Percentiles rank a stretch among this genome's conserved stretches.
Conservation (phyloP, 805 yeast species). For the Cyberlindnera maclurae region DNA sequence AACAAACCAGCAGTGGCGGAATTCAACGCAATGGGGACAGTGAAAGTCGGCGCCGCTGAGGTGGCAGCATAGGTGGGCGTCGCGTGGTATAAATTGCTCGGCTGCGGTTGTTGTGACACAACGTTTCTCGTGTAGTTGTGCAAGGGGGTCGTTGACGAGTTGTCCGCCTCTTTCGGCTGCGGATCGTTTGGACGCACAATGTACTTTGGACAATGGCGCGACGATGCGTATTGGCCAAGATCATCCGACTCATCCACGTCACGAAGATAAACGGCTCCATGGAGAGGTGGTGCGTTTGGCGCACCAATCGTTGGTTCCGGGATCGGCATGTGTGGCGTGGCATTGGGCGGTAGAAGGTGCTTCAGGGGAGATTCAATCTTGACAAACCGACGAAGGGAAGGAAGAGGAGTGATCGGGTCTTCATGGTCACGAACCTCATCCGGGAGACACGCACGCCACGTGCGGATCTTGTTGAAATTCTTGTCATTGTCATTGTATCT, state of each 20-base stretch:
- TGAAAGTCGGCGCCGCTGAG: slow-evolving; percentile 26
- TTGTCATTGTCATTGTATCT: slow-evolving; percentile 89
- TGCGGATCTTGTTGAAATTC: slow-evolving; percentile 87
- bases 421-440: slow-evolving; percentile 86
- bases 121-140: slow-evolving; percentile 20
- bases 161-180: slow-evolving; percentile 18
- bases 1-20: slow-evolving; percentile 21
- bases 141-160: slow-evolving; percentile 14
- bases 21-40: slow-evolving; percentile 23
- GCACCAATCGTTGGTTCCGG: slow-evolving; percentile 82
- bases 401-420: slow-evolving; percentile 71
- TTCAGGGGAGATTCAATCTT: slow-evolving; percentile 82
- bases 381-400: slow-evolving; percentile 59
- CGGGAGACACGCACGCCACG: slow-evolving; percentile 98
- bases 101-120: slow-evolving; percentile 3
- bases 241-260: slow-evolving; percentile 76
- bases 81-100: slow-evolving; percentile 14
- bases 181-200: slow-evolving; percentile 38
- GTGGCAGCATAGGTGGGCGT: slow-evolving; percentile 20
- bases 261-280: slow-evolving; percentile 83
- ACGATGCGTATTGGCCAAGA: slow-evolving; percentile 64
- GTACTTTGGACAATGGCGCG: slow-evolving; percentile 37
- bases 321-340: slow-evolving; percentile 62
- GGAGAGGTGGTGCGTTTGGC: slow-evolving; percentile 86
- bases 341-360: slow-evolving; percentile 67